These are phyloP conservation scores for Voacanga thouarsii DNA, from an alignment of 257 asterid genomes.

Conservation along the genomic window DNA sequence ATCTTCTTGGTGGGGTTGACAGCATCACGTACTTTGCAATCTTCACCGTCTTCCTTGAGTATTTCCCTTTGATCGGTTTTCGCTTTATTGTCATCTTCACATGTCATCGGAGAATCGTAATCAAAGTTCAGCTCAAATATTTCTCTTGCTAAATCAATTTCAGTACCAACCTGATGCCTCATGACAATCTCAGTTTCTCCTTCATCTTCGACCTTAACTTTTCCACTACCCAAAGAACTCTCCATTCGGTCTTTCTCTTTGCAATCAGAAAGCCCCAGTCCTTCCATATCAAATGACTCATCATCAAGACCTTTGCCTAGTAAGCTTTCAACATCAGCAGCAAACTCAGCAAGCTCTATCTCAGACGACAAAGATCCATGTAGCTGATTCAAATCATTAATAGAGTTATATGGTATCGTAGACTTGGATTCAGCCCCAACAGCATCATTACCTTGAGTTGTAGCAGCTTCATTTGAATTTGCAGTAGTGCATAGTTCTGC, in stretches of 20 bases:
- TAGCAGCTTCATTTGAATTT: conserved; percentile 23
- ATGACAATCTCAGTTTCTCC: conserved; percentile 19
- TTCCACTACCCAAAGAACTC: conserved; percentile 26
- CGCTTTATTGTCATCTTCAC: conserved; percentile 29
- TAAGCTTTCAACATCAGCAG: conserved; percentile 74
- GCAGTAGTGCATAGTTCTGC: conserved; percentile 40
- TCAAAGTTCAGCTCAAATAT: conserved; percentile 59
- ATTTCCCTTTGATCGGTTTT: not conserved
- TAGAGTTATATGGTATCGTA: conserved; percentile 2
- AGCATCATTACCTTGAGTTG: not conserved
- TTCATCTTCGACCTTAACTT: conserved; percentile 49
- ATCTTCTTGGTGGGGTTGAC: conserved; percentile 31
- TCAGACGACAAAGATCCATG: conserved; percentile 64
- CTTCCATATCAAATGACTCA: conserved; percentile 62
- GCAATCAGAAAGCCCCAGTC: conserved; percentile 49
- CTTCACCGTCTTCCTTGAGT: conserved; percentile 17
- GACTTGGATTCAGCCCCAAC: conserved; percentile 15
- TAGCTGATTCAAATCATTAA: conserved; percentile 18
- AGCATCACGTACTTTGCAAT: conserved; percentile 20
- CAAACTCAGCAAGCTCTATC: conserved; percentile 76
- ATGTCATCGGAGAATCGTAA: conserved; percentile 34
- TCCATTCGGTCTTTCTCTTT: conserved; percentile 25
- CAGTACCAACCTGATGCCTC: conserved; percentile 11
- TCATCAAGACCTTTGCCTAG: conserved; percentile 73
- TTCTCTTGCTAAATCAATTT: conserved; percentile 38